These are phyloP conservation scores for Fraxinus nigra DNA, from an alignment of 305 asterid genomes.

Conservation along the genomic window DNA sequence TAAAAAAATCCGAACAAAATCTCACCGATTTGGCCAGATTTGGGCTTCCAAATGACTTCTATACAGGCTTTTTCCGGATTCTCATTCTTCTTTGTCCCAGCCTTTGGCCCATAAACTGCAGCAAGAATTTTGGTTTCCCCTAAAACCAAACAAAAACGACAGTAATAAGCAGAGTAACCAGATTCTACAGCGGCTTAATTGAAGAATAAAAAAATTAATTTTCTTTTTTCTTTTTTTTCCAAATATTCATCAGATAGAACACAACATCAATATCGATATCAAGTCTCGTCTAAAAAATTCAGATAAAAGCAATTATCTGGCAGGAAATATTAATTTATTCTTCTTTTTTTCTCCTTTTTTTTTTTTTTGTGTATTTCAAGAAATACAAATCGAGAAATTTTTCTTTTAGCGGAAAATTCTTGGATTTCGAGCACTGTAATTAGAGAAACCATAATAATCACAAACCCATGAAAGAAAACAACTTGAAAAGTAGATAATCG, in stretches of 20 bases:
- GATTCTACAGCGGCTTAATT: not conserved
- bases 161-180: not conserved
- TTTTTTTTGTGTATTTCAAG: no score
- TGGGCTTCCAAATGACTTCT: slow-evolving; percentile 90
- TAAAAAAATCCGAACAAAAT: not conserved
- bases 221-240: not conserved
- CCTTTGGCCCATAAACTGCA: slow-evolving; percentile 90
- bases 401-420: no score
- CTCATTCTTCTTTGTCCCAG: slow-evolving; percentile 90
- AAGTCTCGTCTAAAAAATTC: not conserved
- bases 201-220: not conserved
- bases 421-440: not conserved
- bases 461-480: not conserved
- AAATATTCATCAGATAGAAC: not conserved
- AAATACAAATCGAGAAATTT: no score
- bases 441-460: not conserved
- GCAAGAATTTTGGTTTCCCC: slow-evolving; percentile 96
- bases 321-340: no score
- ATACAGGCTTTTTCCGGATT: slow-evolving; percentile 88
- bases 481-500: not conserved
- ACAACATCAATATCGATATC: not conserved
- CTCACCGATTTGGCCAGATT: slow-evolving; percentile 78
- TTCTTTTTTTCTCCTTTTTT: no score
- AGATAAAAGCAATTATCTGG: not conserved
- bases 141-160: slow-evolving; percentile 24